Conservation (phyloP, 2,329 filamentous ascomycete species). For the Aspergillus novoparasiticus region DNA sequence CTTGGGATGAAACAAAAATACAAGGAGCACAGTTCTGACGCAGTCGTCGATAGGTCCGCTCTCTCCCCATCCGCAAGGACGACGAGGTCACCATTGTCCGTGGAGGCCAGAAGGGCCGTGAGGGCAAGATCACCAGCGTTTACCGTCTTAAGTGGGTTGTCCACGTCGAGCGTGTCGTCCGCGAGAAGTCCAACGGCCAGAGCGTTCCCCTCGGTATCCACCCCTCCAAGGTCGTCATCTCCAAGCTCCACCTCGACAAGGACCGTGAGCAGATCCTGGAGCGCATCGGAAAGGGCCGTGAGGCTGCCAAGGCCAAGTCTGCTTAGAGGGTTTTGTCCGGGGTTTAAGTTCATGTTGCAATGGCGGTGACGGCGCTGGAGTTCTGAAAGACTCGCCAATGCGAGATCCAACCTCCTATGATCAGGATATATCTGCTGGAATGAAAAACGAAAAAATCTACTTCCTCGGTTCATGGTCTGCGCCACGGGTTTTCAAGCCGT, state of each 20-base stretch:
- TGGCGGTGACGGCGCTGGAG: constrained; percentile 35
- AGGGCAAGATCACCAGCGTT: constrained; percentile 97
- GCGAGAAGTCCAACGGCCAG: constrained; percentile 97
- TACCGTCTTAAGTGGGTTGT: constrained; percentile 96
- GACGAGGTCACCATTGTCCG: constrained; percentile 93
- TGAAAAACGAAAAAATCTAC: constrained; percentile 56
- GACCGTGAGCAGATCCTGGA: constrained; percentile 53
- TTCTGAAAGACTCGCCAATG: constrained; percentile 28
- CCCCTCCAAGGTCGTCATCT: constrained; percentile 96
- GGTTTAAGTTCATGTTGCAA: constrained; percentile 67
- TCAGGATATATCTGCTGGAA: constrained; percentile 33
- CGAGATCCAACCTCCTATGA: constrained; percentile 23
- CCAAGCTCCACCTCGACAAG: constrained; percentile 88
- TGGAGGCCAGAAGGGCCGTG: constrained; percentile 93
- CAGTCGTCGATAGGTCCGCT: constrained; percentile 68
- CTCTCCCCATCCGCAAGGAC: constrained; percentile 96
- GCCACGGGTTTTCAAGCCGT: neutral
- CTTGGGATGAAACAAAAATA: neutral
- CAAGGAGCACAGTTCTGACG: constrained; percentile 8
- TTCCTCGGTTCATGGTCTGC: constrained; percentile 60
- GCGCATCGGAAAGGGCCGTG: constrained; percentile 51
- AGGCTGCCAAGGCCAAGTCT: constrained; percentile 59
- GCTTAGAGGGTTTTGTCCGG: constrained; percentile 62
- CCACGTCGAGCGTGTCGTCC: constrained; percentile 93
- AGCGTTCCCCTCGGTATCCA: constrained; percentile 91